Evolutionary conservation across 2,329 filamentous ascomycete genomes (phyloP).

Genomic region (Domatiomyces globalis): DNA sequence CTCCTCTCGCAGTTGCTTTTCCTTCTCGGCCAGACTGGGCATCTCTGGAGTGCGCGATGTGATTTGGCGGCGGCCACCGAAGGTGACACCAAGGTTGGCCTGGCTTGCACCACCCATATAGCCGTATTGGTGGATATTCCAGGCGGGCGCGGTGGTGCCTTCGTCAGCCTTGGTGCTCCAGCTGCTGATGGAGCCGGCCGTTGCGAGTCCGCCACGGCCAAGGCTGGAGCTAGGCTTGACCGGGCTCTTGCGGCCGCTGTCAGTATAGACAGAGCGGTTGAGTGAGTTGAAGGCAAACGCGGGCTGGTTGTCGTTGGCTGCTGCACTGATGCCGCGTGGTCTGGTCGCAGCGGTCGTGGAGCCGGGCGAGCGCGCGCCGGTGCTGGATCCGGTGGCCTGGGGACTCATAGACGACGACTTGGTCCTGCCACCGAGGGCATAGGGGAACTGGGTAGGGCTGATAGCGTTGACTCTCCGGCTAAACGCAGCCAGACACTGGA

Average conservation of each 20-base stretch:
- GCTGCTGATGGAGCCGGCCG: slow-evolving; percentile 52
- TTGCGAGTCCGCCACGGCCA: slow-evolving; percentile 20
- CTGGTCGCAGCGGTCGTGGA: slow-evolving; percentile 35
- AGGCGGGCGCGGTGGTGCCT: slow-evolving; percentile 67
- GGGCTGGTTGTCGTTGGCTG: slow-evolving; percentile 31
- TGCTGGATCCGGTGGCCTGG: slow-evolving; percentile 49
- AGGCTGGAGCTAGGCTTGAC: slow-evolving; percentile 38
- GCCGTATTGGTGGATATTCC: slow-evolving; percentile 97
- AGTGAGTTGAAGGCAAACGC: slow-evolving; percentile 31
- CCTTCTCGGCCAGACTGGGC: slow-evolving; percentile 71
- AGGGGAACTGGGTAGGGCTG: slow-evolving; percentile 60
- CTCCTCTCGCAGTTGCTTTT: slow-evolving; percentile 48
- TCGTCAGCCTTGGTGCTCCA: slow-evolving; percentile 85
- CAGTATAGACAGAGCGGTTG: slow-evolving; percentile 26
- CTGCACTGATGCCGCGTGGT: slow-evolving; percentile 38
- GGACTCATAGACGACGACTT: slow-evolving; percentile 49
- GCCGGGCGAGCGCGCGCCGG: slow-evolving; percentile 26
- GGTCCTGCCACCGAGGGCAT: slow-evolving; percentile 59
- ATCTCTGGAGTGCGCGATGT: slow-evolving; percentile 68
- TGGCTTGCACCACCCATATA: slow-evolving; percentile 97
- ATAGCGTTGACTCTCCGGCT: slow-evolving; percentile 67
- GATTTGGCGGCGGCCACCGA: slow-evolving; percentile 84
- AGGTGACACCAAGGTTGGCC: slow-evolving; percentile 83
- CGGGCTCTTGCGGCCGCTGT: slow-evolving; percentile 44
- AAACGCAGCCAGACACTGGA: slow-evolving; percentile 85